These are phyloP conservation scores for Phlebiopsis gigantea DNA, from an alignment of 768 basidiomycete species.

Conservation along the genomic window DNA sequence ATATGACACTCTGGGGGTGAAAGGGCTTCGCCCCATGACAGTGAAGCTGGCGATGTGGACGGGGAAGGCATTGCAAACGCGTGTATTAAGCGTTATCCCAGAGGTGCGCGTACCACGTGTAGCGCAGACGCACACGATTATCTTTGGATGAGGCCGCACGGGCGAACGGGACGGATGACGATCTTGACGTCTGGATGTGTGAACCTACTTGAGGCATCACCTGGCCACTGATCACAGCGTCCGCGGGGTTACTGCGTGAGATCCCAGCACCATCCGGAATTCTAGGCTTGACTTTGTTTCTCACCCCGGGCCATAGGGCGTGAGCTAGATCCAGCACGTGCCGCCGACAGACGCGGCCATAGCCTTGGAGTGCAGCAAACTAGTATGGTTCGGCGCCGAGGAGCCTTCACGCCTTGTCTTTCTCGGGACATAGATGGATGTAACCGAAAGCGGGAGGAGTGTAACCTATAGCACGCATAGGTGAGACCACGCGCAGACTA, in stretches of 20 bases:
- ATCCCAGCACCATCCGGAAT: neutral
- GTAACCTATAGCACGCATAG: too few relatives aligned
- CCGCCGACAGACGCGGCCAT: too few relatives aligned
- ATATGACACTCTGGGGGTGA: slow-evolving; percentile 6
- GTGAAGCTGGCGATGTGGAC: slow-evolving; percentile 3
- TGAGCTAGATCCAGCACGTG: too few relatives aligned
- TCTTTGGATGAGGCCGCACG: neutral
- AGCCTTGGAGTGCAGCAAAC: too few relatives aligned
- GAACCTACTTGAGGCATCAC: neutral
- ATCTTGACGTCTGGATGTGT: neutral
- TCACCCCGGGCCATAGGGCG: too few relatives aligned
- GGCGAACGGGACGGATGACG: neutral
- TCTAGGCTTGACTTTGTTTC: too few relatives aligned
- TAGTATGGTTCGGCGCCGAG: too few relatives aligned
- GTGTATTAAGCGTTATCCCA: slow-evolving; percentile 5
- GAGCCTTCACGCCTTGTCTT: too few relatives aligned
- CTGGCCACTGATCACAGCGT: neutral
- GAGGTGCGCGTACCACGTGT: slow-evolving; percentile 10
- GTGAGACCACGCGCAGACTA: too few relatives aligned
- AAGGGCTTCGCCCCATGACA: slow-evolving; percentile 7
- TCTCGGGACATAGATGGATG: too few relatives aligned
- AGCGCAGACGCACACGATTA: slow-evolving; percentile 8
- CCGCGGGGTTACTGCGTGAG: neutral
- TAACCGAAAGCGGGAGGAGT: too few relatives aligned
- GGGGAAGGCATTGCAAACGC: slow-evolving; percentile 12